A percentile compares a stretch with the other conserved stretches of the same genome.
Evolutionary conservation across 163 green algal species (phyloP).

Genomic region (Scenedesmus sp.): DNA sequence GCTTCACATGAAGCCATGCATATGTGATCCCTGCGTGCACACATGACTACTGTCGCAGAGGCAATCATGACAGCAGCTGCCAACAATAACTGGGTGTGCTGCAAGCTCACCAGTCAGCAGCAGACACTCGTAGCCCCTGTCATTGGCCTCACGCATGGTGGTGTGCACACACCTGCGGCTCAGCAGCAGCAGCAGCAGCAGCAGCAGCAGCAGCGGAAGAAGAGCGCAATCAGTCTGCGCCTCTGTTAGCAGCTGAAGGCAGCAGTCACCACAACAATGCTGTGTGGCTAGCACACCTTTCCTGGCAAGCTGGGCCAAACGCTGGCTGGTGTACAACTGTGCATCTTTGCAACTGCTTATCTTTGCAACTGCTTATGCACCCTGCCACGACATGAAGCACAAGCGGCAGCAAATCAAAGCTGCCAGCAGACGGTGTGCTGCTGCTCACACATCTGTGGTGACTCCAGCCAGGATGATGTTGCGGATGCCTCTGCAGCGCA

Average conservation of each 20-base stretch:
- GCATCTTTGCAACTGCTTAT: no score
- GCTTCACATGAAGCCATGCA: no score
- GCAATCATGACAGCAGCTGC: no score
- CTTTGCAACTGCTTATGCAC: no score
- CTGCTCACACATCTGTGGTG: slow-evolving; percentile 69
- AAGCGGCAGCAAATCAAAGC: neutral
- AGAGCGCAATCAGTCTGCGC: slow-evolving; percentile 42
- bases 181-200: neutral
- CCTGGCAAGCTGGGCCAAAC: no score
- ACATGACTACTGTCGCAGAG: no score
- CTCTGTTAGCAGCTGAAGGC: neutral
- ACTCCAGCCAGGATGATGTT: slow-evolving; percentile 77
- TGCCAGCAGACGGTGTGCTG: neutral
- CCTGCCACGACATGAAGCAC: no score
- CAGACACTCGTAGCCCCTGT: slow-evolving; percentile 82
- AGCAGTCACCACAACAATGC: no score
- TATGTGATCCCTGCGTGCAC: no score
- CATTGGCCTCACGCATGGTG: slow-evolving; percentile 84
- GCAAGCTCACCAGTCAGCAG: slow-evolving; percentile 60
- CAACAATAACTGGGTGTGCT: neutral
- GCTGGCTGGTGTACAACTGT: no score
- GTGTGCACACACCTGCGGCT: slow-evolving; percentile 70
- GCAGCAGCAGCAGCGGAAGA: neutral
- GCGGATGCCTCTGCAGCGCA: slow-evolving; percentile 59
- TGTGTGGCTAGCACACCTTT: no score